Conservation (phyloP, 2,329 filamentous ascomycete species). For the Calonectria crousiana region DNA sequence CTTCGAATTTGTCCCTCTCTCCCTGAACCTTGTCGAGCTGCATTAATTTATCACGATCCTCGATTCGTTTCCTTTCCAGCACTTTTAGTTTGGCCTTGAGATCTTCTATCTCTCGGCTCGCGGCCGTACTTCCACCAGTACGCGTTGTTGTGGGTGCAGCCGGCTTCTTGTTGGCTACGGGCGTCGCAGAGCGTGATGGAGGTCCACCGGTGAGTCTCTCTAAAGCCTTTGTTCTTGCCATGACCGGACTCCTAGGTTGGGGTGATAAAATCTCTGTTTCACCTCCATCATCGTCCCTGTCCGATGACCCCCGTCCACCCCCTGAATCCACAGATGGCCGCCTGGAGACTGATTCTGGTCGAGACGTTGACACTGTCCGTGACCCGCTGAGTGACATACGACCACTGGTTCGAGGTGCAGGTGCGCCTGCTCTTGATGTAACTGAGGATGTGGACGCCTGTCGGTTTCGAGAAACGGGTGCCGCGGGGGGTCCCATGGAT, state of each 20-base stretch:
- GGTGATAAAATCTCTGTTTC: constrained; percentile 64
- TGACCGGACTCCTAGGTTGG: constrained; percentile 63
- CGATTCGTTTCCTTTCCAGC: constrained; percentile 86
- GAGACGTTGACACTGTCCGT: constrained; percentile 45
- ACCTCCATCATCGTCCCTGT: constrained; percentile 59
- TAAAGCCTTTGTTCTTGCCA: constrained; percentile 62
- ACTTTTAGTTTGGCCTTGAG: constrained; percentile 88
- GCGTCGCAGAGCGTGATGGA: constrained; percentile 44
- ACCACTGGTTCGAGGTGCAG: constrained; percentile 54
- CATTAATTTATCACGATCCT: constrained; percentile 89
- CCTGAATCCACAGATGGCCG: constrained; percentile 62
- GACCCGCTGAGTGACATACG: constrained; percentile 55
- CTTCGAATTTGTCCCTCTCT: constrained; percentile 83
- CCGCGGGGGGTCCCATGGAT: constrained; percentile 76
- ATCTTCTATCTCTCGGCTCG: constrained; percentile 82
- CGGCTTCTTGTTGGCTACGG: constrained; percentile 48
- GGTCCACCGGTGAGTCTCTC: constrained; percentile 62
- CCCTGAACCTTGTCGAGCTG: constrained; percentile 80
- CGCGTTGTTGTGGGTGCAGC: constrained; percentile 44
- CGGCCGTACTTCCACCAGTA: constrained; percentile 60
- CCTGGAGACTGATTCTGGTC: constrained; percentile 54
- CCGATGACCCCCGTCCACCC: constrained; percentile 53
- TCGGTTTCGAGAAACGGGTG: constrained; percentile 59
- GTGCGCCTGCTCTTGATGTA: constrained; percentile 47
- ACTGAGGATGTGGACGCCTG: constrained; percentile 60